Evolutionary conservation across 2,329 filamentous ascomycete genomes (phyloP), one percentile per base, ranked within the genome.

Genomic region (Allantophomopsis cytisporea): DNA sequence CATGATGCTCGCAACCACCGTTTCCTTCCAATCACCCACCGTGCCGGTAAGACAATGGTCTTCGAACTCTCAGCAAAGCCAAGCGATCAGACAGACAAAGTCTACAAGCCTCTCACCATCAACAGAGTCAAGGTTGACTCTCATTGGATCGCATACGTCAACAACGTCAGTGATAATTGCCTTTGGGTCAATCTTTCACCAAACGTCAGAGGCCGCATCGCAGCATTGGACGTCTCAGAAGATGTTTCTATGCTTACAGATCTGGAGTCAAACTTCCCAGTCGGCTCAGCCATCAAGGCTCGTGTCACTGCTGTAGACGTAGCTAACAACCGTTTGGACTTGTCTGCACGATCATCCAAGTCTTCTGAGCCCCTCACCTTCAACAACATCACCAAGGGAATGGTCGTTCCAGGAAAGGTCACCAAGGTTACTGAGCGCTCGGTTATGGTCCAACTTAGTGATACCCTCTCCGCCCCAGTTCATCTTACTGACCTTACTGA

Each of bases 111-210:
- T 1, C 64, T 94, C 35, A 76, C 76, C 7, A 64, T 95, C 23
- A 77, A 84, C 18, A 74, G 83, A 43, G 63, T 98, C 45, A 68
- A 80, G 50, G 64, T 75, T 38, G 87, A 82, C 14, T 79, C 81
- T 14, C 73, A 71, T 2, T 77, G 83, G 59, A 60, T 93, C 38
- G 88, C 82, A 1, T 96, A 89, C 54, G 76, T 98, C 55, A 98
- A 96, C 67, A 96, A 95, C 54, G 69, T 89, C 44, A 73, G 73
- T 16, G 71, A 83, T 20, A 78, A 84, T 47, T 83, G 74, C 53
- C 68, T 94, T 16, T 96, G 91, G 89, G 81, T 93, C 35, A 95
- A 87, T 53, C 62, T 98, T 16, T 86, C 88, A 2, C 87, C 91
- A 6, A 85, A 81, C 39, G 78, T 98, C 13, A 80, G 88, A 43